Evolutionary conservation across 306 rosid genomes (phyloP), one percentile per base, ranked within the genome.

Genomic region (Inga leiocalycina): DNA sequence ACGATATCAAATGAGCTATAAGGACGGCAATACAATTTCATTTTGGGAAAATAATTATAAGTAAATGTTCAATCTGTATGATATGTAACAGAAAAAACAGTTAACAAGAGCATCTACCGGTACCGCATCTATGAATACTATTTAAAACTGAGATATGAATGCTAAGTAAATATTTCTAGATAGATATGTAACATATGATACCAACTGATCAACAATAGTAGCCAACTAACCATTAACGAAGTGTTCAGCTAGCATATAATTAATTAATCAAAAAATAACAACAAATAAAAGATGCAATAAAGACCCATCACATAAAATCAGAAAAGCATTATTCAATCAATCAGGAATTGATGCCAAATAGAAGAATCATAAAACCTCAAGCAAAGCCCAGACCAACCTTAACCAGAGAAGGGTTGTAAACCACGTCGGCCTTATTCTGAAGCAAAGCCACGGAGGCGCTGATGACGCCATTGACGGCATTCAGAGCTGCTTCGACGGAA

Each of bases 371-470:
- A 48, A 48, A 54, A 35, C 67, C 72, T 8, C 69, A 16, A 71
- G 20, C 34, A 69, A 78, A 81, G 30, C 34, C 45, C 32, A 83
- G 48, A 80, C 88, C 52, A 84, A 92, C 98, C 97, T 91, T 88
- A 85, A 88, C 91, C 82, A 92, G 85, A 76, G 76, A 77, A 10
- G 93, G 90, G 57, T 90, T 88, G 76, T 87, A 94, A 79, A 88
- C 85, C 45, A 94, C 97, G 77, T 94, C 93, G 45, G 98, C 98
- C 80, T 84, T 88, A 84, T 92, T 92, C 93, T 94, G 98, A 61
- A 92, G 97, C 76, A 94, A 80, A 8, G 98, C 97, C 17, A 94
- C 98, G 57, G 98, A 88, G 61, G 97, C 98, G 10, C 78, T 71
- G 20, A 83, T 17, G 51, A 94, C 94, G 68, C 98, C 98, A 69